Base-by-base conservation (phyloP, 768 basidiomycete species). In the Leucocoprinus sp. region DNA sequence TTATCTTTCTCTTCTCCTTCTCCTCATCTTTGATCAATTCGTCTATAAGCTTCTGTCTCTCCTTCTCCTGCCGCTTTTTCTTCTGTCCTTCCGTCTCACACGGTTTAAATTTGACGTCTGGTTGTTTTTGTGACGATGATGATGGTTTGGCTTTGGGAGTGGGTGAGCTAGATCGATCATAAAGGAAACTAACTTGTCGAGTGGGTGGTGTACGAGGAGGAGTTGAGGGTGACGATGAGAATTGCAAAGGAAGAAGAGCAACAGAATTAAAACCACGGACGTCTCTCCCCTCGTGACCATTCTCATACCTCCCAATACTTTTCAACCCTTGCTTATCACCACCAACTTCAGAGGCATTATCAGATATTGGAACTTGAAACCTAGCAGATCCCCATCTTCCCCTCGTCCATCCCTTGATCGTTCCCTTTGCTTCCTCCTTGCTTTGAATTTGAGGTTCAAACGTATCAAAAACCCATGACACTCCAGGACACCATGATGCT, bases 11-110 rank as follows among this genome's bases (percentile, higher is more conserved):
- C 45, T 37, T 35, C 40, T 48, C 46, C 39, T 29, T 40, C 33
- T 48, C 46, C 33, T 21, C 23, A 21, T 48, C 28, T 11, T 27
- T 48, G 36, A 36, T 48, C 46, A 42, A 37, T 18, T 48, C 46
- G 7, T 29, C 29, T 7, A 23, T 28, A 17, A 48, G 9, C 46
- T 21, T 36, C 15, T 42, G 24, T 34, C 39, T 48, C 39, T 33
- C 17, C 17, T 41, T 23, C 15, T 36, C 39, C 38, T 17, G 22
- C 15, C 17, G 5, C 23, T 42, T 39, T 29, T 19, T 41, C 33
- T 24, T 36, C 34, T 42, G 33, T 19, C 19, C 40, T 9, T 41
- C 46, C 9, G 11, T 27, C 39, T 47, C 38, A 11, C 31, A 9
- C 31, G n/a, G 18, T 27, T 35, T 41, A n/a, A n/a, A n/a, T n/a